Evolutionary conservation across 441 rosid genomes (phyloP).

Genomic region (Corymbia citriodora): DNA sequence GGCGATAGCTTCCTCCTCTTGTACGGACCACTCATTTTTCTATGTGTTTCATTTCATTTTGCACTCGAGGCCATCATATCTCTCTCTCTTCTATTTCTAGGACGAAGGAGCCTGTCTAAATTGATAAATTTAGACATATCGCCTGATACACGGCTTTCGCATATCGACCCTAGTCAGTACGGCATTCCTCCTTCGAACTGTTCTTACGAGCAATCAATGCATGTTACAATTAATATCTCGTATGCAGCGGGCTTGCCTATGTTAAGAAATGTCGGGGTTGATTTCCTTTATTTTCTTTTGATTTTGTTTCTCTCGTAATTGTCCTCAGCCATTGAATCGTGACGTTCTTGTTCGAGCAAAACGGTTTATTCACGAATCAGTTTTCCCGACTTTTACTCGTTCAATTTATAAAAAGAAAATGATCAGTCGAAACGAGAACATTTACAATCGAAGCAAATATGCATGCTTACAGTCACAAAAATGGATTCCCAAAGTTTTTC

Average conservation of each 20-base stretch:
- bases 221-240: not conserved
- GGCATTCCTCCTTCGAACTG: not conserved
- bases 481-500: no score
- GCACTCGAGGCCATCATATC: not conserved
- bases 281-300: no score
- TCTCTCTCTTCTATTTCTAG: not conserved
- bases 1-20: not conserved
- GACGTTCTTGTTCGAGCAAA: no score
- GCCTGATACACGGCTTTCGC: not conserved
- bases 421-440: not conserved
- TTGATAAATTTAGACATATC: not conserved
- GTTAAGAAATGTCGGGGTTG: not conserved
- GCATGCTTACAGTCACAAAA: no score
- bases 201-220: rapidly evolving
- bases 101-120: not conserved
- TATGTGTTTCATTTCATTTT: not conserved
- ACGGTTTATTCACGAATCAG: no score
- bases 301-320: no score
- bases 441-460: no score
- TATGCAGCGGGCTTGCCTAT: not conserved
- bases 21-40: not conserved
- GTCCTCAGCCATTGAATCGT: not conserved
- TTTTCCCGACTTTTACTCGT: no score
- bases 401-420: no score
- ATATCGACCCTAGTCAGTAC: rapidly evolving